phyloP scores from a whole-genome alignment of 371 early-diverging fungal genomes.

The Mucor lusitanicus region DNA sequence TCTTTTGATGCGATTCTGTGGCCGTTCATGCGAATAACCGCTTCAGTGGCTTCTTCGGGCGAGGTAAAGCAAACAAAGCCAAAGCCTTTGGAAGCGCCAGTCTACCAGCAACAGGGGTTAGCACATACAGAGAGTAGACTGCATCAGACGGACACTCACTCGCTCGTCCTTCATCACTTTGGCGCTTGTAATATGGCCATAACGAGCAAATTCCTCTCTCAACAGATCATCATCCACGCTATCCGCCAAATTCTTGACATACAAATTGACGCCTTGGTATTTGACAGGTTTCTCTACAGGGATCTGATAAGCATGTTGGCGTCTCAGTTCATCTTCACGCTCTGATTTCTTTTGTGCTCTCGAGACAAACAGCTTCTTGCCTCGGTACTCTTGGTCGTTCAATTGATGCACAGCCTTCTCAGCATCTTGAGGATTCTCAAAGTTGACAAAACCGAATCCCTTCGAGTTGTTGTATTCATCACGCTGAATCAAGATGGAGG shows the following conservation, averaged over 20 bases:
- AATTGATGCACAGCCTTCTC: slow-evolving; percentile 88
- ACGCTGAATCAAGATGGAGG: slow-evolving; percentile 75
- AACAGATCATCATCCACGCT: slow-evolving; percentile 90
- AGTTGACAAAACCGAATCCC: slow-evolving; percentile 98
- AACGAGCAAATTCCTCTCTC: slow-evolving; percentile 86
- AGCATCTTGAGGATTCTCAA: slow-evolving; percentile 89
- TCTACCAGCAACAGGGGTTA: slow-evolving; percentile 16
- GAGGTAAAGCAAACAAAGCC: slow-evolving; percentile 91
- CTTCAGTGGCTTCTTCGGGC: slow-evolving; percentile 86
- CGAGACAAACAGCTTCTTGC: slow-evolving; percentile 94
- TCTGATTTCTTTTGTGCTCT: slow-evolving; percentile 98
- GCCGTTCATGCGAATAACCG: slow-evolving; percentile 88
- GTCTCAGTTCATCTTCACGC: slow-evolving; percentile 93
- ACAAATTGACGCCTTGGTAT: slow-evolving; percentile 97
- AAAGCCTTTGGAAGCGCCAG: slow-evolving; percentile 74
- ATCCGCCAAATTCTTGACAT: slow-evolving; percentile 96
- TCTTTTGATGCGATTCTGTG: slow-evolving; percentile 85
- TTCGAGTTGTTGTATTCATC: slow-evolving; percentile 85
- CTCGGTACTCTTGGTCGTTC: slow-evolving; percentile 87
- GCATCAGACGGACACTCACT: background rate
- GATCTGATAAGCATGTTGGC: slow-evolving; percentile 84
- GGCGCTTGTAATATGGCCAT: slow-evolving; percentile 94
- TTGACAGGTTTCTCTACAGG: slow-evolving; percentile 84
- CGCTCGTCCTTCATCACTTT: slow-evolving; percentile 97
- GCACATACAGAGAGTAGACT: background rate